Conservation (phyloP, 306 rosid species). For the Prunus dulcis region DNA sequence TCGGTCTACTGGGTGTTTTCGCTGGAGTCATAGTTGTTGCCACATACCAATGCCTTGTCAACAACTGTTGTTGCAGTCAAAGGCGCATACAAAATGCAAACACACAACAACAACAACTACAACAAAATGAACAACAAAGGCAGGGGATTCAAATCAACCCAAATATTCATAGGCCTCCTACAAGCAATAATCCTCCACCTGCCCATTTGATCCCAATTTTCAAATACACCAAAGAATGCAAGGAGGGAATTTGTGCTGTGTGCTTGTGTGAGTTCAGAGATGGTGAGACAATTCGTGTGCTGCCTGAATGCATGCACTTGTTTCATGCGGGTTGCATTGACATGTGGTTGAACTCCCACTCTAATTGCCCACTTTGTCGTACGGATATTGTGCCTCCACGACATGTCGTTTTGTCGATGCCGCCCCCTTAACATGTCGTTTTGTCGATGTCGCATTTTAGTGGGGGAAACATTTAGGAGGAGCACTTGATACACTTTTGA, state of each 20-base stretch:
- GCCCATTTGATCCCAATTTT: neutral
- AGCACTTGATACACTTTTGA: neutral
- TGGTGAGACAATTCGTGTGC: conserved; percentile 5
- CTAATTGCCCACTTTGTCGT: conserved; percentile 25
- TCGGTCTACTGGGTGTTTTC: conserved; percentile 15
- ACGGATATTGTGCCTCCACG: conserved; percentile 7
- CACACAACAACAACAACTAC: neutral
- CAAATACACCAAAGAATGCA: conserved; percentile 8
- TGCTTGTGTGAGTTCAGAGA: conserved; percentile 23
- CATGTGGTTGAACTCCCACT: conserved; percentile 8
- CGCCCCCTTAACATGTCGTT: neutral
- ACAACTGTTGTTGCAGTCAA: conserved; percentile 11
- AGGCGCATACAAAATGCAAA: neutral
- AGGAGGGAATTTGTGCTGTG: conserved; percentile 13
- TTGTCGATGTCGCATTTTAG: neutral
- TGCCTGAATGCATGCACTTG: conserved; percentile 21
- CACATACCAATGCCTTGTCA: neutral
- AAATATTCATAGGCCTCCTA: neutral
- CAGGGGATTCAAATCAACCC: conserved; percentile 3
- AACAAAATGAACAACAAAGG: neutral
- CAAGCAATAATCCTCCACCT: neutral
- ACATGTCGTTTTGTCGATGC: neutral
- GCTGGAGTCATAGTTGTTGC: conserved; percentile 12
- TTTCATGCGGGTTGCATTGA: conserved; percentile 25
- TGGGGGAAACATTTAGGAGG: neutral